A percentile compares a stretch with the other conserved stretches of the same genome.
Conservation (phyloP, 768 basidiomycete species). For the Leccinum uliginosum region DNA sequence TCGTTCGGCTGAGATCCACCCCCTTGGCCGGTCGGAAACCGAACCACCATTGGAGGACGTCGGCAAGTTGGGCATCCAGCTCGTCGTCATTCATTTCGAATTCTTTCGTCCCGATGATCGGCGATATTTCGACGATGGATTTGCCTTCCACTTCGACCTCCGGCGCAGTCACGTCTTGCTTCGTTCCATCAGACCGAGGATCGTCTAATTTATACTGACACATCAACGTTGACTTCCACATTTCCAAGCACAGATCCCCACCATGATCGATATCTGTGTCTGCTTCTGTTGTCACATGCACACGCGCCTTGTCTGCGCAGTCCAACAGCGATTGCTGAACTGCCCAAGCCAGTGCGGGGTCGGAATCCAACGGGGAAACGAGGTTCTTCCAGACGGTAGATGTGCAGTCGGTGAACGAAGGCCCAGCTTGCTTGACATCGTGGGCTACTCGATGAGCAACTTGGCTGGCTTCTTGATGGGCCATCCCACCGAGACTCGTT, state of each 20-base stretch:
- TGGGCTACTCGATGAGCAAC: constrained; percentile 7
- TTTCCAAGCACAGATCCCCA: constrained; percentile 2
- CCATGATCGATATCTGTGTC: constrained; percentile 2
- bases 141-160: neutral
- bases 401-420: constrained; percentile 1
- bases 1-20: constrained; percentile 54
- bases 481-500: constrained; percentile 37
- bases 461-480: constrained; percentile 2
- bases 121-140: constrained; percentile 13
- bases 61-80: constrained; percentile 50
- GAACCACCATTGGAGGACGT: constrained; percentile 71
- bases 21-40: constrained; percentile 67
- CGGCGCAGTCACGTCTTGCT: neutral
- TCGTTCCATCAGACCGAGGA: neutral
- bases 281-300: neutral
- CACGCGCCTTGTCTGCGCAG: constrained; percentile 7
- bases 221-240: constrained; percentile 1
- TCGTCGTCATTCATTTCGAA: constrained; percentile 52
- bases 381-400: constrained; percentile 10
- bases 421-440: constrained; percentile 3
- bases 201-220: constrained; percentile 2
- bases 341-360: constrained; percentile 27
- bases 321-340: constrained; percentile 26
- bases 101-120: constrained; percentile 61
- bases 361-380: constrained; percentile 5